These are phyloP conservation scores for Bonia amplexicaulis DNA, from an alignment of 176 grass and related monocot species.

Conservation along the genomic window DNA sequence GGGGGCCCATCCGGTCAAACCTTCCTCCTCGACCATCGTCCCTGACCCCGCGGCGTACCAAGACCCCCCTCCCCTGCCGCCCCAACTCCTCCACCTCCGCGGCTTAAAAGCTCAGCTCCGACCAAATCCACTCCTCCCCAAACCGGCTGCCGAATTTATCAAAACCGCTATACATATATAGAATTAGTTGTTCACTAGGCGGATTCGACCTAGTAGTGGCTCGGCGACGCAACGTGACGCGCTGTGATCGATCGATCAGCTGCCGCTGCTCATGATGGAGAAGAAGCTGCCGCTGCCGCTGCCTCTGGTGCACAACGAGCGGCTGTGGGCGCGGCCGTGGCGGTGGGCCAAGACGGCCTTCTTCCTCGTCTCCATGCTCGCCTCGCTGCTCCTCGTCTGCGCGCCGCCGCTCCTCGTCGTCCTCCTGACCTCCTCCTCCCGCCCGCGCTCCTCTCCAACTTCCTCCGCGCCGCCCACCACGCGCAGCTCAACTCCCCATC, in stretches of 20 bases:
- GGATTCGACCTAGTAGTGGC: neutral
- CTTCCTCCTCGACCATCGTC: neutral
- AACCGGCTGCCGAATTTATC: neutral
- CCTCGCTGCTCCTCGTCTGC: slow-evolving; percentile 91
- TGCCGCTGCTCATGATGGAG: slow-evolving; percentile 33
- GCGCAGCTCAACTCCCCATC: neutral
- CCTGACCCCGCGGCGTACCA: neutral
- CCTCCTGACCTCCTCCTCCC: slow-evolving; percentile 89
- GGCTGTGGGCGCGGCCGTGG: slow-evolving; percentile 59
- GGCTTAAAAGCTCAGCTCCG: slow-evolving; percentile 22
- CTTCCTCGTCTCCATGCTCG: slow-evolving; percentile 82
- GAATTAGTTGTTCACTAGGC: neutral
- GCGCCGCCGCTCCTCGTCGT: slow-evolving; percentile 87
- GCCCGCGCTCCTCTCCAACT: slow-evolving; percentile 58
- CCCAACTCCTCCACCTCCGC: neutral
- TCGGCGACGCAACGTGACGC: neutral
- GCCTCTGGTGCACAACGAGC: slow-evolving; percentile 36
- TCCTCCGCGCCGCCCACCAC: neutral
- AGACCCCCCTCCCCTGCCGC: neutral
- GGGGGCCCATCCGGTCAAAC: slow-evolving; percentile 28
- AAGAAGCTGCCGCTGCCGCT: slow-evolving; percentile 49
- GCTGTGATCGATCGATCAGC: neutral
- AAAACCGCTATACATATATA: neutral
- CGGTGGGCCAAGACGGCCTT: slow-evolving; percentile 78
- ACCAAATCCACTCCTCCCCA: slow-evolving; percentile 19